Base-by-base conservation (phyloP, 2,329 filamentous ascomycete genomes). In the Fusarium aywerte region DNA sequence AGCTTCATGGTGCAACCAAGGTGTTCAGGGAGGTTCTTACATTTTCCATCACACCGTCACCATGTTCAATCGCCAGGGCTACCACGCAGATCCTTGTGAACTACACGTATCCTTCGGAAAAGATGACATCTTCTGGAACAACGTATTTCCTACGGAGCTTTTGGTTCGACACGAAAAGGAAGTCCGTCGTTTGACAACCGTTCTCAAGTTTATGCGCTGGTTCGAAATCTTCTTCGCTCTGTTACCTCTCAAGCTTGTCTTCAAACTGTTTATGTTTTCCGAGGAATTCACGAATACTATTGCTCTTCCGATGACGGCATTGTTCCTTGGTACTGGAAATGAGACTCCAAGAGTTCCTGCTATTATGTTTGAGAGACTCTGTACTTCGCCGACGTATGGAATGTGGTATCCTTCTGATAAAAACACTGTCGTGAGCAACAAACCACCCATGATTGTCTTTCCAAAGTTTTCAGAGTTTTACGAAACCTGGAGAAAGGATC, bases 141-240 rank as follows among this genome's bases (percentile, higher is more conserved):
- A 67, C 2, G 64, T 67, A 3, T 67, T 67, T 3, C 64, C 64
- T 1, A 67, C 64, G 0, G 33, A 67, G 0, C 43, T 67, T 2
- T 13, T 67, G 0, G 62, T 62, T 0, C 62, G 62, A 0, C 64
- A 67, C 7, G 10, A 67, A 20, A 67, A 62, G 7, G 64, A 67
- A 40, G 62, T 67, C 0, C 58, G 64, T 3, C 57, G 64, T 1
- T 1, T 67, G 31, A 67, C 64, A 1, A 58, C 48, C 3, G 25
- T 67, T 15, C 64, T 67, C 38, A 67, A 67, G n/a, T 36, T 67
- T 1, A 67, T 67, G 62, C 64, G 64, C 7, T 67, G 64, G 64
- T 67, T 67, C 0, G 64, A 67, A 20, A 45, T 67, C 1, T 67
- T 67, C 38, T 67, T 67, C 18, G 64, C 62, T 1, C 4, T 67